Conservation (phyloP, 768 basidiomycete species). For the Rhizopogon sp. region DNA sequence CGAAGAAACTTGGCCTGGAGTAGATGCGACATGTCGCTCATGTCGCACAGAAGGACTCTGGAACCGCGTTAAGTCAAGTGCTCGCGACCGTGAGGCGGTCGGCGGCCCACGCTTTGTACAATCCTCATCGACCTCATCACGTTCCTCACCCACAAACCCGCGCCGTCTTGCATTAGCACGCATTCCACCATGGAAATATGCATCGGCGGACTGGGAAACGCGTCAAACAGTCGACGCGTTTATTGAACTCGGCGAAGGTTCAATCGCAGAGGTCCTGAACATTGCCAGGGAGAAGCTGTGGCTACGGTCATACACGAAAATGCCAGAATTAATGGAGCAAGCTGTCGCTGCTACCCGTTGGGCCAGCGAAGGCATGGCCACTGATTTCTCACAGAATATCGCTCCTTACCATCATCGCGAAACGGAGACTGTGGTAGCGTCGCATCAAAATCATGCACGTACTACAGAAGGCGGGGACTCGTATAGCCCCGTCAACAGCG, state of each 20-base stretch:
- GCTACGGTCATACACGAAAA: slow-evolving; percentile 59
- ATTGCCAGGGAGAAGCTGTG: slow-evolving; percentile 69
- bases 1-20: slow-evolving; percentile 57
- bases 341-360: slow-evolving; percentile 57
- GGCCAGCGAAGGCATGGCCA: slow-evolving; percentile 29
- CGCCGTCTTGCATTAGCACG: slow-evolving; percentile 13
- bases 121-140: slow-evolving; percentile 6
- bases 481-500: slow-evolving; percentile 16
- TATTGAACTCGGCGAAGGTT: slow-evolving; percentile 69
- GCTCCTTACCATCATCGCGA: slow-evolving; percentile 2
- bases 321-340: slow-evolving; percentile 62
- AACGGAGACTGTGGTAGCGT: slow-evolving; percentile 1
- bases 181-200: slow-evolving; percentile 22
- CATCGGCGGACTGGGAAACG: slow-evolving; percentile 57
- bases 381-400: slow-evolving; percentile 23
- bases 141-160: slow-evolving; percentile 10
- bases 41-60: slow-evolving; percentile 68
- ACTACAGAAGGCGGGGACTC: slow-evolving; percentile 3
- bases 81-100: slow-evolving; percentile 52
- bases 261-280: slow-evolving; percentile 52
- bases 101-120: slow-evolving; percentile 37
- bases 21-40: slow-evolving; percentile 61
- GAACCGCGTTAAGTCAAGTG: slow-evolving; percentile 44
- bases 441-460: slow-evolving; percentile 1
- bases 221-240: slow-evolving; percentile 66